These are phyloP conservation scores for Yamadazyma conglobata DNA, from an alignment of 1,139 yeast species.

Conservation along the genomic window DNA sequence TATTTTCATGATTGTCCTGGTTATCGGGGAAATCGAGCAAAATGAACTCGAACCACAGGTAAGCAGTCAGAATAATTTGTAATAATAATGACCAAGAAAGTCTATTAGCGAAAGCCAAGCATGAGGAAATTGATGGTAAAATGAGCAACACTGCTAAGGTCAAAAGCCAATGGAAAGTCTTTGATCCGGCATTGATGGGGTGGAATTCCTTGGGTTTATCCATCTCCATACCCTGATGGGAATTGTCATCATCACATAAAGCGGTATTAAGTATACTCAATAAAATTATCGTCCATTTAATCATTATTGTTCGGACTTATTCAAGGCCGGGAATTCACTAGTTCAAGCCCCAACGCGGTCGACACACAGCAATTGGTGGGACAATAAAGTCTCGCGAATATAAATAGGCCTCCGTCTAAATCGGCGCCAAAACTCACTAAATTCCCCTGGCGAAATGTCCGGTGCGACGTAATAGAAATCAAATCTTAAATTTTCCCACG, in stretches of 20 bases:
- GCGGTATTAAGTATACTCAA: too few species aligned
- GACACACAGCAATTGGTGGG: too few species aligned
- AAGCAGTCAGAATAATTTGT: conserved; percentile 46
- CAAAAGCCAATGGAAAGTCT: conserved; percentile 62
- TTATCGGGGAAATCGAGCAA: conserved; percentile 60
- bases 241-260: conserved; percentile 5
- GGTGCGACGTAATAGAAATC: too few species aligned
- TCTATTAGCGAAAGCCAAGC: conserved; percentile 52
- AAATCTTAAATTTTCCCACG: too few species aligned
- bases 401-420: too few species aligned
- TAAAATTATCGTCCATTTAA: too few species aligned
- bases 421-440: too few species aligned
- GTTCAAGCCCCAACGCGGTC: too few species aligned
- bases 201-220: conserved; percentile 39
- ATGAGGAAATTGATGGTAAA: conserved; percentile 53
- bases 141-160: conserved; percentile 45
- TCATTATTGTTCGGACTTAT: too few species aligned
- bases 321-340: too few species aligned
- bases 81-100: conserved; percentile 43
- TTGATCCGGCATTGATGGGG: conserved; percentile 47
- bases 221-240: conserved; percentile 34
- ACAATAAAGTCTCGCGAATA: too few species aligned
- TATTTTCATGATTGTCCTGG: conserved; percentile 57
- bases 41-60: conserved; percentile 53
- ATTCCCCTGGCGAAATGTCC: too few species aligned